Base-by-base conservation (phyloP, 2,329 filamentous ascomycete species). In the Waltergamsia citrina region DNA sequence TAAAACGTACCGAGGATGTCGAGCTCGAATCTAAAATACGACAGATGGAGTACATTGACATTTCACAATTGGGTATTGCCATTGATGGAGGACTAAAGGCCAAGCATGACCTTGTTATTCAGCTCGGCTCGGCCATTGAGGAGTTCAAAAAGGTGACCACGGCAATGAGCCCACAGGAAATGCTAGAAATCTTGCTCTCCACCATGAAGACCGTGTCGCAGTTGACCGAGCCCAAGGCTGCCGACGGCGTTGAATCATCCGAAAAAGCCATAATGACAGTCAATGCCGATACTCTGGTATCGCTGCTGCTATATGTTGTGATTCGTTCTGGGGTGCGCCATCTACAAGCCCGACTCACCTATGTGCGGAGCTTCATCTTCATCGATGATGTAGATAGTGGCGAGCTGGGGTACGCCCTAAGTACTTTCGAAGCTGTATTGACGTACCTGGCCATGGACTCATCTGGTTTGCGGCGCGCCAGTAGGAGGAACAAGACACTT, bases 301-400 rank as follows among this genome's bases (percentile, higher is more conserved):
- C 92, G 1, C 63, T 98, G 38, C 69, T 98, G 11, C 68, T 98
- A 15, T 79, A 94, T 41, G 87, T 98, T 12, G 84, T 98, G 9
- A 96, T 98, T 40, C 75, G 90, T 41, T 85, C 90, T 9, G 84
- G 92, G 39, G 78, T 94, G 18, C 78, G 84, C 38, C 81, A 95
- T 56, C 66, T 98, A 7, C 85, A 94, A 47, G 87, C 92, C 4
- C 75, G 90, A 15, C 63, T 98, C 30, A 69, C 83, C n/a, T 98
- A 96, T 53, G 94, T 96, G 70, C 83, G 90, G 28, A 86, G 94
- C 49, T 98, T 95, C 51, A 92, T 95, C 44, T 98, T 94, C 57
- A 88, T 94, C 33, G 92, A 96, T 47, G 92, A 98, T 58, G 87
- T 98, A 7, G 92, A 98, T 44, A 93, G 79, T 40, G 92, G 92